Evolutionary conservation across 1,284 basidiomycete species (phyloP).

Genomic region (Apiotrichum mycotoxinovorans): DNA sequence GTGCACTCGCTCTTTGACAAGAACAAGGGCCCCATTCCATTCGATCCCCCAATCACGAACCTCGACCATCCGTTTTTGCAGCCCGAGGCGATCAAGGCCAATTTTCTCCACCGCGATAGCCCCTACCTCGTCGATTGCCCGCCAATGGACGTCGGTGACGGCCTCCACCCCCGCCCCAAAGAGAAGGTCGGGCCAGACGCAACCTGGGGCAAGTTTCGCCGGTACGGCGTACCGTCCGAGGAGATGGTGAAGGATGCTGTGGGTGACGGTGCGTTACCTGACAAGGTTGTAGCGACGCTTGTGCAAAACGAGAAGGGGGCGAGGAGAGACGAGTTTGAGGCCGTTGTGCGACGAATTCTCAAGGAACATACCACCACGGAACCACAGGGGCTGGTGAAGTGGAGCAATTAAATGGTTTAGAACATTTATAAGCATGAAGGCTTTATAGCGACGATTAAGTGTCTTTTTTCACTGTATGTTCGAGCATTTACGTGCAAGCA

Average conservation of each 20-base stretch:
- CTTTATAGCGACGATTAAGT: too few relatives aligned
- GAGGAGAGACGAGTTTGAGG: background rate
- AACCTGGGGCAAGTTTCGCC: conserved; percentile 1
- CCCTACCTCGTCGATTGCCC: background rate
- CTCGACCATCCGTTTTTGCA: background rate
- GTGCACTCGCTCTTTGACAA: conserved; percentile 9
- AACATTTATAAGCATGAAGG: too few relatives aligned
- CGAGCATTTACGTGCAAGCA: too few relatives aligned
- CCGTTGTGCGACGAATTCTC: background rate
- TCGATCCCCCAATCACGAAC: conserved; percentile 1
- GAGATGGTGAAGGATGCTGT: background rate
- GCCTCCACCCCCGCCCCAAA: background rate
- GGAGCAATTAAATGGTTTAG: too few relatives aligned
- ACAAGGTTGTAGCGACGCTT: background rate
- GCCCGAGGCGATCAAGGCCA: background rate
- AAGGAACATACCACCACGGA: too few relatives aligned
- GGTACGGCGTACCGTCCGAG: conserved; percentile 1
- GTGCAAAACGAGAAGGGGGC: background rate
- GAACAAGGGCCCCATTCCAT: conserved; percentile 10
- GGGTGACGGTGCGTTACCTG: background rate
- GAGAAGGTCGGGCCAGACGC: background rate
- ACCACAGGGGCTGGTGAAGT: too few relatives aligned
- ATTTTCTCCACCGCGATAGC: background rate
- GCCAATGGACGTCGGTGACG: background rate
- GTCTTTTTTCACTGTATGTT: too few relatives aligned